Conservation (phyloP, 768 basidiomycete species). For the Boletus rex-veris region DNA sequence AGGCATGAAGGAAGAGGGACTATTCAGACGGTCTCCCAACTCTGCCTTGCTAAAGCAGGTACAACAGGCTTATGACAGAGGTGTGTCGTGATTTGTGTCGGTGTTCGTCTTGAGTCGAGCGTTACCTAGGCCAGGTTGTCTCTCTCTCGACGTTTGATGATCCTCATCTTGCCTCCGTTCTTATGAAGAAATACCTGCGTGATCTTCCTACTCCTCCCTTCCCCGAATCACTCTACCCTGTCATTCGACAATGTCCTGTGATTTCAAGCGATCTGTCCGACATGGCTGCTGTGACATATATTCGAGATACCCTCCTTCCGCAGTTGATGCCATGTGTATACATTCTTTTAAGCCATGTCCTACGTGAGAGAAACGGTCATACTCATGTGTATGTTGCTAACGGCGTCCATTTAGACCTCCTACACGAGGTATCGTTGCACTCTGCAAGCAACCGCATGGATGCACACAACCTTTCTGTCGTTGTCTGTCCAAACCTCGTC, state of each 20-base stretch:
- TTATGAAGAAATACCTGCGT: slow-evolving; percentile 82
- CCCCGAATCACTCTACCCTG: slow-evolving; percentile 61
- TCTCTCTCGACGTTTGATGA: slow-evolving; percentile 74
- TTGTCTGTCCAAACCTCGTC: slow-evolving; percentile 77
- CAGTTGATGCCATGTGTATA: slow-evolving; percentile 67
- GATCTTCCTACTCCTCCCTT: slow-evolving; percentile 81
- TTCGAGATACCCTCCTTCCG: slow-evolving; percentile 65
- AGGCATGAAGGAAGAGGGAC: slow-evolving; percentile 68
- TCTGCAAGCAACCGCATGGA: slow-evolving; percentile 74
- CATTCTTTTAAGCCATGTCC: slow-evolving; percentile 66
- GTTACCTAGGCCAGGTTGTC: slow-evolving; percentile 62
- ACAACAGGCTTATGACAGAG: slow-evolving; percentile 82
- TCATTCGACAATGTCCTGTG: slow-evolving; percentile 64
- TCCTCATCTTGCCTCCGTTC: slow-evolving; percentile 77
- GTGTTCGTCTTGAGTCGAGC: slow-evolving; percentile 1
- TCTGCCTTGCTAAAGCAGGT: slow-evolving; percentile 68
- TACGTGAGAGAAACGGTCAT: slow-evolving; percentile 44
- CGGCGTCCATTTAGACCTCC: slow-evolving; percentile 48
- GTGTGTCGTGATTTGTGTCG: slow-evolving; percentile 29
- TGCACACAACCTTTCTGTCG: slow-evolving; percentile 77
- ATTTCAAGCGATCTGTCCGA: slow-evolving; percentile 52
- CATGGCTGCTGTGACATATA: slow-evolving; percentile 56
- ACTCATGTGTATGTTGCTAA: slow-evolving; percentile 6
- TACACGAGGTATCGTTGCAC: slow-evolving; percentile 74
- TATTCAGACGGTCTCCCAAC: slow-evolving; percentile 80